Base-by-base conservation (phyloP, 805 yeast species). In the Isabelozyma pseudorhagii region DNA sequence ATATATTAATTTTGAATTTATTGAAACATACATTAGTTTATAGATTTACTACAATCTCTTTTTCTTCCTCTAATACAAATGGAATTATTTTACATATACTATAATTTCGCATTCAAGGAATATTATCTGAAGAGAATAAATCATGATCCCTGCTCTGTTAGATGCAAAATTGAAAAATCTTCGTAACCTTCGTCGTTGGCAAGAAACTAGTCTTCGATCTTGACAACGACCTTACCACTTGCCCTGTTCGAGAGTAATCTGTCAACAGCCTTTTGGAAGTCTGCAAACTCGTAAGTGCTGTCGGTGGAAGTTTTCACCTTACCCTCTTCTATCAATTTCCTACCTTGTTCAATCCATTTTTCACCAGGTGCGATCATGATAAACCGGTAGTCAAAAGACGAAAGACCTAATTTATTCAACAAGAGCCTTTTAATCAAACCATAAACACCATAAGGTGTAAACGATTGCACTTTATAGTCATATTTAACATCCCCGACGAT, bases 171-270 rank as follows among this genome's bases (percentile, higher is more conserved):
- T 21, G 25, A 21, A 21, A 21, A 21, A 21, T 21, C 25, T 1
- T 21, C 25, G 25, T 21, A 21, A 21, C 25, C 25, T 21, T 21
- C 25, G 25, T 1, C 25, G 6, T 21, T 21, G 25, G 3, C 25
- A 21, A 8, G 36, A 31, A 38, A 38, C 9, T 41, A 41, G 44
- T 15, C 44, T 27, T 51, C 57, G 46, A 71, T 57, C 47, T 62
- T 57, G 29, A 82, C 48, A n/a, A 89, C 78, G 45, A 86, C 70
- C 63, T 89, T 89, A 38, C 96, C 97, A 49, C 76, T 79, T 7
- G 85, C 83, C 44, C 62, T 69, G 49, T 80, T 77, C 31, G 73
- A 62, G 7, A 62, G 62, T 28, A 85, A 61, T 53, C 69, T 69
- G 8, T 78, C 77, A 42, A 79, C 62, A 1, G 90, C 94, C 8